phyloP scores from a whole-genome alignment of 148 eudicot species.

The Nepenthes gracilis region DNA sequence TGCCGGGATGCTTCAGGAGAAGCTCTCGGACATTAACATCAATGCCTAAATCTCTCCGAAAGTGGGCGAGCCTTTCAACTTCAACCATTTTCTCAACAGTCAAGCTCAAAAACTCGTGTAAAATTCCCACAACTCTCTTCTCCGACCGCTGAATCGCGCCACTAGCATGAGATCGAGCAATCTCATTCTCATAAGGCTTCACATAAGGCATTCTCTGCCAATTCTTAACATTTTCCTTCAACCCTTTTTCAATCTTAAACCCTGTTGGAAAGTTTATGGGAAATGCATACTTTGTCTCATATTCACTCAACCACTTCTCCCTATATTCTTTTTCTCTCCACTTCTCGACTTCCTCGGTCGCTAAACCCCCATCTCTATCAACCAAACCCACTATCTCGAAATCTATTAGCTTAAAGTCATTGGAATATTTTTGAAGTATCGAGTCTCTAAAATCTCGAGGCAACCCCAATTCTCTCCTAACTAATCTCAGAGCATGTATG shows the following conservation, averaged over 20 bases:
- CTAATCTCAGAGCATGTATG: constrained; percentile 56
- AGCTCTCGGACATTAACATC: constrained; percentile 57
- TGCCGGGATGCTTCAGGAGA: constrained; percentile 64
- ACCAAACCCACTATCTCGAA: constrained; percentile 46
- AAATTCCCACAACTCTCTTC: constrained; percentile 56
- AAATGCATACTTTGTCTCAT: constrained; percentile 71
- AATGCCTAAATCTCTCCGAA: constrained; percentile 63
- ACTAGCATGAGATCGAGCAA: constrained; percentile 22
- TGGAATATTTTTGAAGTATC: constrained; percentile 38
- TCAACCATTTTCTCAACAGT: constrained; percentile 65
- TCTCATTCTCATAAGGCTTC: constrained; percentile 58
- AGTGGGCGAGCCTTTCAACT: constrained; percentile 56
- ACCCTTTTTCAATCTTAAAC: constrained; percentile 47
- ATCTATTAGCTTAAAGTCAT: constrained; percentile 47
- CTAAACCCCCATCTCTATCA: constrained; percentile 26
- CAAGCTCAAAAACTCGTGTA: constrained; percentile 71
- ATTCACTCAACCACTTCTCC: constrained; percentile 84
- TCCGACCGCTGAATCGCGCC: constrained; percentile 62
- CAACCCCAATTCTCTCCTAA: constrained; percentile 57
- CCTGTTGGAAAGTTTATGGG: constrained; percentile 71
- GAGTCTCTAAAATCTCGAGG: constrained; percentile 59
- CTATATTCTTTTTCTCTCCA: constrained; percentile 66
- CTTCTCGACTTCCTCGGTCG: constrained; percentile 42
- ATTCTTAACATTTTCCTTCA: constrained; percentile 50
- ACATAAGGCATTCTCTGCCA: constrained; percentile 71